Percentiles rank a stretch among this genome's conserved stretches.
Evolutionary conservation across 106 monocot genomes (phyloP).

Genomic region (Dioscorea dumetorum): DNA sequence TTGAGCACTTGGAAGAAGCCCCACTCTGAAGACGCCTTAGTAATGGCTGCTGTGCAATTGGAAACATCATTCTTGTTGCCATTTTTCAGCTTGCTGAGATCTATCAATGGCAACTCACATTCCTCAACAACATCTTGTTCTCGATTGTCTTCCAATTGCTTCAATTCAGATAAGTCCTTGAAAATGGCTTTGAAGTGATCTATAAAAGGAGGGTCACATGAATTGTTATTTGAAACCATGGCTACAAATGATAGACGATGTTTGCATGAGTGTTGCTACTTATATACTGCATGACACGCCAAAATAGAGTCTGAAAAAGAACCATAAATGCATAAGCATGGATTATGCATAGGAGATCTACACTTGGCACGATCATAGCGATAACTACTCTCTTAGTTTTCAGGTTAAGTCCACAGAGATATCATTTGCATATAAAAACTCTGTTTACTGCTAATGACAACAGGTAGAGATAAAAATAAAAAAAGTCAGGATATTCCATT

Average conservation of each 20-base stretch:
- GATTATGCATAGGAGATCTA: too few relatives aligned
- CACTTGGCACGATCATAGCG: too few relatives aligned
- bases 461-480: too few relatives aligned
- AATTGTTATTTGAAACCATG: neutral
- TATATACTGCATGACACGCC: too few relatives aligned
- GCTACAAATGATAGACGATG: neutral
- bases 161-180: neutral
- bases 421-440: too few relatives aligned
- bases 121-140: conserved; percentile 5
- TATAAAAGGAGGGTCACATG: conserved; percentile 19
- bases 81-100: conserved; percentile 18
- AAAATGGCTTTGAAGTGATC: conserved; percentile 11
- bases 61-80: conserved; percentile 12
- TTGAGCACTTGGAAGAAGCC: conserved; percentile 80
- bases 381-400: too few relatives aligned
- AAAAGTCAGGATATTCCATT: too few relatives aligned
- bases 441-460: too few relatives aligned
- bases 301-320: too few relatives aligned
- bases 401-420: too few relatives aligned
- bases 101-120: conserved; percentile 46
- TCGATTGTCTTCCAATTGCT: neutral
- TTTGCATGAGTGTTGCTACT: too few relatives aligned
- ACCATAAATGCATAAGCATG: too few relatives aligned
- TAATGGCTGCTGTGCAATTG: conserved; percentile 30
- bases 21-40: conserved; percentile 47